phyloP scores from a whole-genome alignment of 257 asterid genomes.

The Nicotiana benthamiana region DNA sequence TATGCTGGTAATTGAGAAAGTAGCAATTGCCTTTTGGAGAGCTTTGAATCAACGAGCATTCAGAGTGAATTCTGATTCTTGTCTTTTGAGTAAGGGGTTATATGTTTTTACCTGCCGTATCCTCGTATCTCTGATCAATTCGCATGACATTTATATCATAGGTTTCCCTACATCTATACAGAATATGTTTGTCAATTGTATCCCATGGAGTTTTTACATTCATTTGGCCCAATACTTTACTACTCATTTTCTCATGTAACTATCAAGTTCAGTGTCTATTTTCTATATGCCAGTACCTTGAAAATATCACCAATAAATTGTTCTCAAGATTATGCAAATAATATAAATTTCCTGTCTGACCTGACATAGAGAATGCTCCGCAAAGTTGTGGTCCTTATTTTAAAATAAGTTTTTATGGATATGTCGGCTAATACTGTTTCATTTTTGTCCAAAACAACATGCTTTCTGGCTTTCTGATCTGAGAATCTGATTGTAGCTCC shows the following conservation, averaged over 20 bases:
- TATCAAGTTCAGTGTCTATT: neutral
- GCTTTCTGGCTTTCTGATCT: neutral
- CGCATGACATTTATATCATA: neutral
- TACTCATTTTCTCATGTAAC: neutral
- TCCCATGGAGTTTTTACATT: neutral
- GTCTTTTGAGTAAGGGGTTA: neutral
- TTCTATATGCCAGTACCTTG: neutral
- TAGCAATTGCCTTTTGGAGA: neutral
- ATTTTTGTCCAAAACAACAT: neutral
- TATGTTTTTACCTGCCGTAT: neutral
- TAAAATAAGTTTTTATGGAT: neutral
- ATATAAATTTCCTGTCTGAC: neutral
- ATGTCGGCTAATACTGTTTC: neutral
- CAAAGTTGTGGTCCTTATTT: neutral
- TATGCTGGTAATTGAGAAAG: neutral
- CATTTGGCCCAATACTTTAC: neutral
- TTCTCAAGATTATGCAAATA: neutral
- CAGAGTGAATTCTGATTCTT: neutral
- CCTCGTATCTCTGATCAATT: neutral
- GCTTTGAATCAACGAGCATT: neutral
- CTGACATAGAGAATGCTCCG: neutral
- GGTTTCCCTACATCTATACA: neutral
- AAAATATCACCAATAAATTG: neutral
- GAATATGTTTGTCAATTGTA: neutral
- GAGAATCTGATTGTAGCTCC: constrained; percentile 7